A percentile compares a stretch with the other conserved stretches of the same genome.
phyloP scores from a whole-genome alignment of 2,329 filamentous ascomycete genomes.

The Didymella pomorum region DNA sequence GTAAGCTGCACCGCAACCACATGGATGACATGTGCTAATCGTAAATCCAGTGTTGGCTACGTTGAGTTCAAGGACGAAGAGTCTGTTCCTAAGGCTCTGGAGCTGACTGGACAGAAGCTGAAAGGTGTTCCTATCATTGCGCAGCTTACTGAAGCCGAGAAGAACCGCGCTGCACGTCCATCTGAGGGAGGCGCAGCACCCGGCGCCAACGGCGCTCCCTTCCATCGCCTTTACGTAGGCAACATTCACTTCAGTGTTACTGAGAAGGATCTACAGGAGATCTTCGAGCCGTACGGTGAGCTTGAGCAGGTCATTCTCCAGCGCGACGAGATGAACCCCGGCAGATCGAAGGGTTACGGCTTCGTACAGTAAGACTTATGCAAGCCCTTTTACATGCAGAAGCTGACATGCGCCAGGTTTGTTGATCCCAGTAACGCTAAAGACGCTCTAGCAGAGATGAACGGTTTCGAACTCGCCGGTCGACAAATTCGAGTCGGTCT shows the following conservation, averaged over 20 bases:
- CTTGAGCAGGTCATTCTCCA: constrained; percentile 97
- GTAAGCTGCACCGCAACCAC: constrained; percentile 61
- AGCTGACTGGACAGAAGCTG: constrained; percentile 98
- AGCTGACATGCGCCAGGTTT: constrained; percentile 70
- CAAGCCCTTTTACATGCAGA: neutral
- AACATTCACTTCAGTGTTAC: constrained; percentile 99
- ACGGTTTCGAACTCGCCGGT: constrained; percentile 96
- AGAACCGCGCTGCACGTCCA: constrained; percentile 94
- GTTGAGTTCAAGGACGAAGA: constrained; percentile 99
- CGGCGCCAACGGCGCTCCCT: constrained; percentile 85
- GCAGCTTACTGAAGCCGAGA: constrained; percentile 97
- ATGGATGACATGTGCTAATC: constrained; percentile 49
- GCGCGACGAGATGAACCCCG: constrained; percentile 80
- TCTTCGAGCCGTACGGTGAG: constrained; percentile 97
- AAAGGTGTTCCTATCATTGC: constrained; percentile 98
- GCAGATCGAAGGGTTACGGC: constrained; percentile 78
- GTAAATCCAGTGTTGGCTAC: constrained; percentile 81
- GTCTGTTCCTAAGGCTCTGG: constrained; percentile 89
- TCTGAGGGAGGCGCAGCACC: constrained; percentile 64
- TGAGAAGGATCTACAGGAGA: constrained; percentile 91
- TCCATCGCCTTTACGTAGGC: constrained; percentile 97
- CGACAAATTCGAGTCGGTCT: constrained; percentile 98
- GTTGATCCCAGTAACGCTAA: constrained; percentile 89
- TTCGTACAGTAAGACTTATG: constrained; percentile 87
- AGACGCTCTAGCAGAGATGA: constrained; percentile 98